A percentile compares a stretch with the other conserved stretches of the same genome.
These are phyloP conservation scores for Closterium sp. DNA, from an alignment of 139 green algal species.

Conservation along the genomic window DNA sequence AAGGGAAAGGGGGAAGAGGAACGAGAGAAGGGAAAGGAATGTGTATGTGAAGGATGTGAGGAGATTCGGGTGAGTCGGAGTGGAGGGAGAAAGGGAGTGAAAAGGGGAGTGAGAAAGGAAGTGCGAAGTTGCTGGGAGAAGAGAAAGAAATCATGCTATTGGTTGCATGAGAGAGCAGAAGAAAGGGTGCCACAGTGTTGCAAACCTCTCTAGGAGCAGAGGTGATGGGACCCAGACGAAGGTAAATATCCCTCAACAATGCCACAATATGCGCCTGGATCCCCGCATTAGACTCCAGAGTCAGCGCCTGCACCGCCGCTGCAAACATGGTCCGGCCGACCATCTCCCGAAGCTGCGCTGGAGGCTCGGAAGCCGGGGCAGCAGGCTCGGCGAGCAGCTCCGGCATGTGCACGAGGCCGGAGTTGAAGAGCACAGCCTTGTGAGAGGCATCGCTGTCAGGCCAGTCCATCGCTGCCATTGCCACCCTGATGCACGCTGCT, in stretches of 20 bases:
- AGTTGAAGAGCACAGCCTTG: conserved; percentile 61
- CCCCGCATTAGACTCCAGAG: conserved; percentile 32
- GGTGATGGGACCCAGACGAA: conserved; percentile 41
- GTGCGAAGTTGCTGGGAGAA: not conserved
- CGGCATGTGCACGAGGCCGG: conserved; percentile 48
- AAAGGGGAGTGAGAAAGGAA: not conserved
- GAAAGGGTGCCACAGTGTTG: not conserved
- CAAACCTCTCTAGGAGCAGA: conserved; percentile 1
- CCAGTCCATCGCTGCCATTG: conserved; percentile 67
- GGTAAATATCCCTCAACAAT: conserved; percentile 63
- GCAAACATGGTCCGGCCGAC: conserved; percentile 59
- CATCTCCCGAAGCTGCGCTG: conserved; percentile 42
- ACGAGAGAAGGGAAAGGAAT: not conserved
- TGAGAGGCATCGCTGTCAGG: conserved; percentile 63
- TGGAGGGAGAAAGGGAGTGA: not conserved
- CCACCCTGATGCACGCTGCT: conserved; percentile 56
- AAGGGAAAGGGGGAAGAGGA: not conserved
- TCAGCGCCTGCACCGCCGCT: conserved; percentile 56
- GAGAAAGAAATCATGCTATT: not conserved
- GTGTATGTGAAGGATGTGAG: too few species aligned
- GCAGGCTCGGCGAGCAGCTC: not conserved
- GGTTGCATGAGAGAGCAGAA: not conserved
- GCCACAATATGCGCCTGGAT: conserved; percentile 66
- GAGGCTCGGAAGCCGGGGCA: not conserved
- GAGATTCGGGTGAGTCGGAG: not conserved